Evolutionary conservation across 2,329 filamentous ascomycete species (phyloP), one percentile per base, ranked within the genome.

Genomic region (Sporothrix pallida): DNA sequence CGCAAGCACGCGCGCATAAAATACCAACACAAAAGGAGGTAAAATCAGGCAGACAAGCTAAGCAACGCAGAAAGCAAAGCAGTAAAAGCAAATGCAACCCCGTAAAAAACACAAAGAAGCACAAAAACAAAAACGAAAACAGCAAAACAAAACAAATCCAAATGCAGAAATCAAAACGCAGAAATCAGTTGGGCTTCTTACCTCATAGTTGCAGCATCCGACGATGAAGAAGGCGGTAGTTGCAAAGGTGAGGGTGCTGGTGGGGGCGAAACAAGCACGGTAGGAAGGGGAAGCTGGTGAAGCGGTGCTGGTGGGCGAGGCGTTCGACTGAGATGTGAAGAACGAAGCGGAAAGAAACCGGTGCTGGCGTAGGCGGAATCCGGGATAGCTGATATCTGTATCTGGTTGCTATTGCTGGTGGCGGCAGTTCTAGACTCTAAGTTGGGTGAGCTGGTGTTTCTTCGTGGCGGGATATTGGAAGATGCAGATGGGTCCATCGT

Each of bases 371-470:
- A 60, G 17, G 13, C 20, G 20, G 54, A 48, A 60, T 31, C 8
- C 15, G 54, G 69, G 37, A 60, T 15, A 65, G 68, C 68, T 58
- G 68, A 7, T 17, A 26, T 20, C 52, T 58, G 68, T n/a, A n/a
- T n/a, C 23, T 31, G 62, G 26, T 48, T 44, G 68, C 17, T 6
- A 48, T 1, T 65, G 58, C n/a, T n/a, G 54, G 44, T 17, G 58
- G 72, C 17, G 23, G 65, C 17, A 78, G 78, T 54, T 69, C 69
- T 63, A 20, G 71, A 72, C 31, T 54, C 26, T 26, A 52, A 44
- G 74, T 77, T 78, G 75, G 77, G 81, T 82, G 80, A 81, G 81
- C 79, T 77, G 79, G 77, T 77, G 77, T 80, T 76, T 78, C 80
- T 78, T 76, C 75, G 76, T 74, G 71, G 74, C 73, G 76, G 77